Conservation (phyloP, 768 basidiomycete genomes). For the Pleurotus giganteus region DNA sequence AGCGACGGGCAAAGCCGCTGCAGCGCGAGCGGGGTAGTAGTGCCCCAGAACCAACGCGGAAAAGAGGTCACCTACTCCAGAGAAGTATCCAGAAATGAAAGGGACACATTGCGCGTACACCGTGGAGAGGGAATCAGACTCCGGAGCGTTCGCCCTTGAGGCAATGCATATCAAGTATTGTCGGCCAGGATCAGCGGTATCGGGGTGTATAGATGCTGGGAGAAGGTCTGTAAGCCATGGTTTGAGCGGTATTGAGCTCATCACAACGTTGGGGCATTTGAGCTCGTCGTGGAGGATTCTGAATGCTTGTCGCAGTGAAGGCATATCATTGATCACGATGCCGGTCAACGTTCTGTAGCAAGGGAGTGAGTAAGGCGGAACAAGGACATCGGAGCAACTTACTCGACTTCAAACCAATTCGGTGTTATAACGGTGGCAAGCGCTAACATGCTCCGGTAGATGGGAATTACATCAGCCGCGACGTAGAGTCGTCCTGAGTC, state of each 20-base stretch:
- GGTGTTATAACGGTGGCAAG: constrained; percentile 93
- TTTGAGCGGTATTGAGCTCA: constrained; percentile 81
- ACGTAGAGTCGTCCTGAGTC: constrained; percentile 91
- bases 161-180: constrained; percentile 78
- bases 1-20: constrained; percentile 46
- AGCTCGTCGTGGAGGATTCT: constrained; percentile 72
- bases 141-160: constrained; percentile 43
- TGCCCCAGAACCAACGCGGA: constrained; percentile 88
- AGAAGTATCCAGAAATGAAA: constrained; percentile 87
- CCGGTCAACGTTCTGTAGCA: constrained; percentile 70
- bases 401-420: constrained; percentile 99
- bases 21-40: constrained; percentile 37
- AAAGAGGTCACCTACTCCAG: constrained; percentile 96
- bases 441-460: constrained; percentile 79
- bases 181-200: constrained; percentile 12
- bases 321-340: constrained; percentile 59
- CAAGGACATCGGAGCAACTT: constrained; percentile 28
- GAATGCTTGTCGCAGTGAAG: constrained; percentile 68
- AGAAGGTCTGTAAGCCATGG: constrained; percentile 57
- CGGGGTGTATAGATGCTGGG: constrained; percentile 43
- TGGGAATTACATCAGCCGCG: constrained; percentile 78
- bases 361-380: constrained; percentile 17
- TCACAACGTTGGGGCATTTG: constrained; percentile 81
- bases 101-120: constrained; percentile 76
- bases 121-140: constrained; percentile 25